Conservation (phyloP, 768 basidiomycete genomes). For the Kwoniella botswanensis region DNA sequence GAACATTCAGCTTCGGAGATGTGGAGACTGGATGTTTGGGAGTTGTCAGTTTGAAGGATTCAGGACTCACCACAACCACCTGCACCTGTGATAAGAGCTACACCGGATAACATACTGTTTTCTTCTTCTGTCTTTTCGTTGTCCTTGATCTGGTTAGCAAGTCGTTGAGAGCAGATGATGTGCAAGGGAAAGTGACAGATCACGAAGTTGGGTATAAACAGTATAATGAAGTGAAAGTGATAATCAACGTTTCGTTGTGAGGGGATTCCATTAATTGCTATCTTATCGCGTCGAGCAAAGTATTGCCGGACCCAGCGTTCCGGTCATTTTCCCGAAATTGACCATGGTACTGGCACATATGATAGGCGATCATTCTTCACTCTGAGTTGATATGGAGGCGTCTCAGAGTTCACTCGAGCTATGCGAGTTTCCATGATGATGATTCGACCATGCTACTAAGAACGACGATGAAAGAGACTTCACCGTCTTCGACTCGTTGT, state of each 20-base stretch:
- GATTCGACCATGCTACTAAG: too few species aligned
- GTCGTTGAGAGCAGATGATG: too few species aligned
- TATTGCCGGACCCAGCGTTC: neutral
- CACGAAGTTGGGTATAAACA: neutral
- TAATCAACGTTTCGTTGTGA: too few species aligned
- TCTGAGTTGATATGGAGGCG: neutral
- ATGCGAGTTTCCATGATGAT: too few species aligned
- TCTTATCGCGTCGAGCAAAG: conserved; percentile 2
- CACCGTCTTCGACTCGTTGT: neutral
- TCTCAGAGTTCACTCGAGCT: too few species aligned
- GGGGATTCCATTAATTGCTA: neutral
- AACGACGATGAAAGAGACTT: too few species aligned
- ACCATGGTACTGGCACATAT: neutral
- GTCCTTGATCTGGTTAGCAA: too few species aligned
- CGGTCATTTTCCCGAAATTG: conserved; percentile 7
- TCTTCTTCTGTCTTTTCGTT: too few species aligned
- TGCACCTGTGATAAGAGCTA: conserved; percentile 30
- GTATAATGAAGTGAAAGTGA: neutral
- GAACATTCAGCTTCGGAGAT: neutral
- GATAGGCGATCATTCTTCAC: neutral
- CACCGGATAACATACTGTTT: conserved; percentile 22
- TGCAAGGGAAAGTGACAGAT: too few species aligned
- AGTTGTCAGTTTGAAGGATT: too few species aligned
- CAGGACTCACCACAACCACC: conserved; percentile 22
- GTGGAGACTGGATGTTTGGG: too few species aligned